A percentile compares a stretch with the other conserved stretches of the same genome.
Conservation (phyloP, 805 yeast genomes). For the Candida ortonii region DNA sequence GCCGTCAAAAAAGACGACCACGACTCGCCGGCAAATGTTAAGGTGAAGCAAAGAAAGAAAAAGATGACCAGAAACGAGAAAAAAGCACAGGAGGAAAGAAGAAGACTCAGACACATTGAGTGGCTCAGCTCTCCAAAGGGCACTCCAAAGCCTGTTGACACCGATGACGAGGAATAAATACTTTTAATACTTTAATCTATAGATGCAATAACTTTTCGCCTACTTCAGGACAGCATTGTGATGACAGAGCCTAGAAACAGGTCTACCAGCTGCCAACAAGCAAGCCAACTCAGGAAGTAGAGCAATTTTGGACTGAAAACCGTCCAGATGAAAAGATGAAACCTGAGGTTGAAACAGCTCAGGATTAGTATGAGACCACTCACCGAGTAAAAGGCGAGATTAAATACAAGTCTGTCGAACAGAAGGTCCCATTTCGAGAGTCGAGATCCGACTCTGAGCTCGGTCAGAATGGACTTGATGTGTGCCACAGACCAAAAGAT, state of each 20-base stretch:
- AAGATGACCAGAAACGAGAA: conserved; percentile 96
- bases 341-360: conserved; percentile 73
- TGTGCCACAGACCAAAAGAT: conserved; percentile 70
- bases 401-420: conserved; percentile 36
- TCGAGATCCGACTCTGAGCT: conserved; percentile 5
- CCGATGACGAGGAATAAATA: conserved; percentile 83
- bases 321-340: conserved; percentile 94
- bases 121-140: conserved; percentile 98
- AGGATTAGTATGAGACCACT: conserved; percentile 56
- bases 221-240: conserved; percentile 17
- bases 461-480: conserved; percentile 15
- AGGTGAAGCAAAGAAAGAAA: conserved; percentile 90
- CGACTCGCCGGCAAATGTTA: conserved; percentile 94
- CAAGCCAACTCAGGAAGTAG: conserved; percentile 74
- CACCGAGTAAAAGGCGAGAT: conserved; percentile 55
- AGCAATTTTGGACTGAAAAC: conserved; percentile 92
- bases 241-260: conserved; percentile 26
- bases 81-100: conserved; percentile 87
- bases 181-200: conserved; percentile 1
- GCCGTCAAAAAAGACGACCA: conserved; percentile 59
- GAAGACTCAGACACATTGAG: conserved; percentile 89
- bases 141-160: conserved; percentile 89
- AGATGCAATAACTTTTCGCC: neutral
- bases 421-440: conserved; percentile 36
- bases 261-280: conserved; percentile 44